Evolutionary conservation across 106 monocot species (phyloP).

Genomic region (Allium fistulosum): DNA sequence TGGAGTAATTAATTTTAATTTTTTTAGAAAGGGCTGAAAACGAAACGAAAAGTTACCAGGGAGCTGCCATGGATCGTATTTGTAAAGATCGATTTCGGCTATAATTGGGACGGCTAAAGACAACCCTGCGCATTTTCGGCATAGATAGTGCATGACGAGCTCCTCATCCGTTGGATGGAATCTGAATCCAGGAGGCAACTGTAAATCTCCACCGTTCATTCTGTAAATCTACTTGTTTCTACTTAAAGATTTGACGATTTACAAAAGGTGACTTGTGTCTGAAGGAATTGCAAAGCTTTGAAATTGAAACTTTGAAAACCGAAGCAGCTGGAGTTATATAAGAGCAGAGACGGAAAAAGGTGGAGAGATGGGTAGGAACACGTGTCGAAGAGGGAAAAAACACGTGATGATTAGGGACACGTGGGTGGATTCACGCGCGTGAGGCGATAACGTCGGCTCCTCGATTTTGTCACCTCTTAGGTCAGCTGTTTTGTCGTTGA

Average conservation of each 20-base stretch:
- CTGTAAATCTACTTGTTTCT: neutral
- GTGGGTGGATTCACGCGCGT: neutral
- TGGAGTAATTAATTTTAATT: neutral
- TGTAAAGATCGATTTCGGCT: conserved; percentile 40
- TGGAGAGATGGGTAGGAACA: conserved; percentile 5
- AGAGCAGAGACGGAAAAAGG: neutral
- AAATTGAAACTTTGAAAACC: conserved; percentile 11
- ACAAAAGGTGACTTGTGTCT: neutral
- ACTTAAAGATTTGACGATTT: neutral
- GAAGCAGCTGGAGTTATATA: conserved; percentile 16
- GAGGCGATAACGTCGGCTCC: neutral
- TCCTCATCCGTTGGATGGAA: conserved; percentile 92
- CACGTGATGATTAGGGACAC: neutral
- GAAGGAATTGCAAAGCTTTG: neutral
- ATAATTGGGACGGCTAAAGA: conserved; percentile 40
- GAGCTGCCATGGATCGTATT: conserved; percentile 29
- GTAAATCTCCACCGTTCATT: conserved; percentile 36
- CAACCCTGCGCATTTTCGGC: conserved; percentile 45
- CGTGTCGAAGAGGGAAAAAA: neutral
- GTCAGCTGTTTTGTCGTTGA: conserved; percentile 22
- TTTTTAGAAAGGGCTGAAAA: neutral
- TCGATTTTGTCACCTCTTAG: conserved; percentile 16
- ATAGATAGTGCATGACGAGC: conserved; percentile 79
- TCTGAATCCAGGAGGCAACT: conserved; percentile 74
- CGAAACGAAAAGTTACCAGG: conserved; percentile 21